These are phyloP conservation scores for Macrolepiota fuliginosa DNA, from an alignment of 768 basidiomycete genomes.

Conservation along the genomic window DNA sequence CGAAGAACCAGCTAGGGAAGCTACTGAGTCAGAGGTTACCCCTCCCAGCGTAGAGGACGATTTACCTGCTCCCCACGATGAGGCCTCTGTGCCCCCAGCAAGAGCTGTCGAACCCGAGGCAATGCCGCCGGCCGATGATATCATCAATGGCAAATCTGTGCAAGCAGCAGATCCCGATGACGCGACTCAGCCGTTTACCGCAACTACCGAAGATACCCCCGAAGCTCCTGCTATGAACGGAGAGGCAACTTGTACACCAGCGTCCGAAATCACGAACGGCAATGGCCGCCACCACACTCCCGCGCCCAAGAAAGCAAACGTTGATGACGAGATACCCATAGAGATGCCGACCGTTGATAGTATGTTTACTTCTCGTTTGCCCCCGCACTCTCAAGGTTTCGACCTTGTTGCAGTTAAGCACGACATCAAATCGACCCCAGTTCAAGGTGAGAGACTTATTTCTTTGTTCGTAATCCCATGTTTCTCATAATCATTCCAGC, in stretches of 20 bases:
- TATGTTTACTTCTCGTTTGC: not conserved
- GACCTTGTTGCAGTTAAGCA: not conserved
- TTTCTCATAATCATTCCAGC: not conserved
- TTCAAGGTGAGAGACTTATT: not conserved
- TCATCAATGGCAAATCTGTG: not conserved
- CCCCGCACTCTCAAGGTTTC: not conserved
- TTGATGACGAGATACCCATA: conserved; percentile 4
- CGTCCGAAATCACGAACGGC: conserved; percentile 11
- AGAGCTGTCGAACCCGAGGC: not conserved
- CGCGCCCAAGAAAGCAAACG: not conserved
- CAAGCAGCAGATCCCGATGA: too few relatives aligned
- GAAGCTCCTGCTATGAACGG: not conserved
- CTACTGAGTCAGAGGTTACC: not conserved
- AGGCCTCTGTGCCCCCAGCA: too few relatives aligned
- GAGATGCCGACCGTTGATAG: not conserved
- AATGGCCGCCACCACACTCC: not conserved
- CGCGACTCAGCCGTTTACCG: not conserved
- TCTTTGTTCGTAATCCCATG: not conserved
- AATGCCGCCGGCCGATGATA: not conserved
- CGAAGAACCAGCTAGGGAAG: not conserved
- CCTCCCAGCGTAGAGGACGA: not conserved
- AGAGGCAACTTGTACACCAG: not conserved
- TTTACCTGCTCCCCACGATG: not conserved
- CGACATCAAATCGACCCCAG: not conserved
- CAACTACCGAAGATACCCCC: not conserved